Percentiles rank a stretch among this genome's conserved stretches.
These are phyloP conservation scores for Trichoderma citrinoviride DNA, from an alignment of 2,329 filamentous ascomycete genomes.

Conservation along the genomic window DNA sequence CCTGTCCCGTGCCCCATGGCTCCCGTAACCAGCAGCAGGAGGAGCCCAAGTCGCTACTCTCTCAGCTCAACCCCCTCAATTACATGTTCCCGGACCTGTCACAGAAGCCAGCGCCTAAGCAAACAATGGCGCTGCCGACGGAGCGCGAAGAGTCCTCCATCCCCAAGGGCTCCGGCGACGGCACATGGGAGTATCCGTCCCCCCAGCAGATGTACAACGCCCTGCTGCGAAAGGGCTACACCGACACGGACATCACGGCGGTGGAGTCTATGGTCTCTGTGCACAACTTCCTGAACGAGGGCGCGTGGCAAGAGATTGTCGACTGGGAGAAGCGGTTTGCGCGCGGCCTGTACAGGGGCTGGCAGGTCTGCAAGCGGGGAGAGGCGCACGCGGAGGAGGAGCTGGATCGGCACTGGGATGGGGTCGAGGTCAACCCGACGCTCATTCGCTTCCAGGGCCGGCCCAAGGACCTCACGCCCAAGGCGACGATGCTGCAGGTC, in stretches of 20 bases:
- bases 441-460: slow-evolving; percentile 85
- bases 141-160: slow-evolving; percentile 84
- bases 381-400: slow-evolving; percentile 57
- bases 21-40: slow-evolving; percentile 35
- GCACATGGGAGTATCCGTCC: slow-evolving; percentile 94
- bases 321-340: slow-evolving; percentile 89
- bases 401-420: slow-evolving; percentile 51
- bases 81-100: slow-evolving; percentile 92
- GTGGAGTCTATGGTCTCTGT: slow-evolving; percentile 97
- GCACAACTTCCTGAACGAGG: slow-evolving; percentile 97
- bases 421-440: slow-evolving; percentile 61
- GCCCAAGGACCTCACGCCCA: slow-evolving; percentile 86
- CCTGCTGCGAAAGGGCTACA: slow-evolving; percentile 91
- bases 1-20: slow-evolving; percentile 48
- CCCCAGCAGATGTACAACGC: slow-evolving; percentile 99
- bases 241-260: slow-evolving; percentile 86
- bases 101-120: slow-evolving; percentile 71
- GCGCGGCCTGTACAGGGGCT: slow-evolving; percentile 68
- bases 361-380: slow-evolving; percentile 70
- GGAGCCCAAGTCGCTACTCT: slow-evolving; percentile 48
- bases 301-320: slow-evolving; percentile 92
- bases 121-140: slow-evolving; percentile 72
- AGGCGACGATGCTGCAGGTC: slow-evolving; percentile 79
- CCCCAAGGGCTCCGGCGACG: slow-evolving; percentile 73
- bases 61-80: slow-evolving; percentile 70